Conservation (phyloP, 805 yeast genomes). For the Yarrowia sp. region DNA sequence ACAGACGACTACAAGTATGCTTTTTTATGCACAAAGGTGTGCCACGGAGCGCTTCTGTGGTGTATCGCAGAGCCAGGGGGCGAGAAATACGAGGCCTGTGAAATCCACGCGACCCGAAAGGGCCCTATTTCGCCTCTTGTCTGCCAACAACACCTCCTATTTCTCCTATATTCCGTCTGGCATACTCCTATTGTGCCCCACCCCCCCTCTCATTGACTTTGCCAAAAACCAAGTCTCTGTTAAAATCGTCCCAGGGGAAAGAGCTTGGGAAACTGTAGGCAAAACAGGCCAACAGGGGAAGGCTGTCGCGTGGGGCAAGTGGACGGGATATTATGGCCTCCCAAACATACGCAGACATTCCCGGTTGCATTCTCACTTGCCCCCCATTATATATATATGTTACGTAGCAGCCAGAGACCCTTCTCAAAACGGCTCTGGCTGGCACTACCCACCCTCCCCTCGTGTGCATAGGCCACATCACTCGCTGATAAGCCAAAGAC, state of each 20-base stretch:
- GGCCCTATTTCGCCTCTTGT: no score
- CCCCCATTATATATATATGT: neutral
- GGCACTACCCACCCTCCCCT: neutral
- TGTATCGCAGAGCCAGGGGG: conserved; percentile 9
- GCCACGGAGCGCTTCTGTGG: conserved; percentile 24
- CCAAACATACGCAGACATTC: neutral
- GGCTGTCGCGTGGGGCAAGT: conserved; percentile 26
- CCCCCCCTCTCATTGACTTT: conserved; percentile 18
- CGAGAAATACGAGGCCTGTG: conserved; percentile 16
- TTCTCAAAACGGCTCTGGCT: neutral
- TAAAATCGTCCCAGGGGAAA: conserved; percentile 8
- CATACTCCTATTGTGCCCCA: neutral
- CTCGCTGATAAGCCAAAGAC: conserved; percentile 17
- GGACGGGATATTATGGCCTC: conserved; percentile 1
- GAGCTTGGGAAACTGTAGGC: conserved; percentile 5
- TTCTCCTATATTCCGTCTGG: neutral
- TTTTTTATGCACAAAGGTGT: conserved; percentile 25
- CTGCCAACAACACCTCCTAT: no score
- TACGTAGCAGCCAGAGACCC: neutral
- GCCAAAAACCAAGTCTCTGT: neutral
- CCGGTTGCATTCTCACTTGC: neutral
- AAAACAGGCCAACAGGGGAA: conserved; percentile 8
- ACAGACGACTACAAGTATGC: conserved; percentile 24
- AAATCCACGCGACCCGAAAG: neutral
- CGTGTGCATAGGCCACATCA: conserved; percentile 1